phyloP scores from a whole-genome alignment of 768 basidiomycete species.

The Termitomyces sp. region DNA sequence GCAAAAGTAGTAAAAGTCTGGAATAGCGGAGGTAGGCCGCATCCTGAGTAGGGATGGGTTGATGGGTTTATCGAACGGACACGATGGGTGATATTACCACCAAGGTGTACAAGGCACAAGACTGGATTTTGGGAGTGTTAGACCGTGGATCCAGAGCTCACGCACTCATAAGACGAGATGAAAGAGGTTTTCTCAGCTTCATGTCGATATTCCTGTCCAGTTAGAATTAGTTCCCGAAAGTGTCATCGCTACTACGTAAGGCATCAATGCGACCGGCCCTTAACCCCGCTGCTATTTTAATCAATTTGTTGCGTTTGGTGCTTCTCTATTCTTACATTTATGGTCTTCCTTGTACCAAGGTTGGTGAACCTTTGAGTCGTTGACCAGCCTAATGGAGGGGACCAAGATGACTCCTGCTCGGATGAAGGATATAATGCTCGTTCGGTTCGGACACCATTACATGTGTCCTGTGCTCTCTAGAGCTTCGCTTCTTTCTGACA shows the following conservation, averaged over 20 bases:
- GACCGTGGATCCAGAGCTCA: slow-evolving; percentile 2
- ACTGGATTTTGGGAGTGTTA: background rate
- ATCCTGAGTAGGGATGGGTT: slow-evolving; percentile 18
- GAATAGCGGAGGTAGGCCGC: slow-evolving; percentile 55
- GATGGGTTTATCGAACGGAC: background rate
- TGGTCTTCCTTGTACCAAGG: slow-evolving; percentile 66
- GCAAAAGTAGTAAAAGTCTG: slow-evolving; percentile 65
- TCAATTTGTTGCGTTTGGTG: background rate
- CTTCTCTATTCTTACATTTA: slow-evolving; percentile 17
- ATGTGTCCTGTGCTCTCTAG: slow-evolving; percentile 18
- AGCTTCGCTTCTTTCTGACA: slow-evolving; percentile 60
- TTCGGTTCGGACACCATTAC: slow-evolving; percentile 17
- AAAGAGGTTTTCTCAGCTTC: slow-evolving; percentile 15
- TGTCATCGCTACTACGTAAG: slow-evolving; percentile 13
- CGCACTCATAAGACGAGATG: slow-evolving; percentile 11
- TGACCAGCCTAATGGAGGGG: slow-evolving; percentile 71
- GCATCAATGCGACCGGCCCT: slow-evolving; percentile 26
- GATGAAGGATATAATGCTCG: slow-evolving; percentile 72
- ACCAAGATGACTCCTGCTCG: slow-evolving; percentile 50
- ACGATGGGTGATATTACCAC: slow-evolving; percentile 6
- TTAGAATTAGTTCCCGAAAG: slow-evolving; percentile 4
- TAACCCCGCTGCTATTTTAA: slow-evolving; percentile 24
- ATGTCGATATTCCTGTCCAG: slow-evolving; percentile 10
- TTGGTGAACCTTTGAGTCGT: slow-evolving; percentile 39
- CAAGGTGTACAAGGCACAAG: slow-evolving; percentile 1